phyloP scores from a whole-genome alignment of 2,329 filamentous ascomycete genomes.

The Zarea fungicola region DNA sequence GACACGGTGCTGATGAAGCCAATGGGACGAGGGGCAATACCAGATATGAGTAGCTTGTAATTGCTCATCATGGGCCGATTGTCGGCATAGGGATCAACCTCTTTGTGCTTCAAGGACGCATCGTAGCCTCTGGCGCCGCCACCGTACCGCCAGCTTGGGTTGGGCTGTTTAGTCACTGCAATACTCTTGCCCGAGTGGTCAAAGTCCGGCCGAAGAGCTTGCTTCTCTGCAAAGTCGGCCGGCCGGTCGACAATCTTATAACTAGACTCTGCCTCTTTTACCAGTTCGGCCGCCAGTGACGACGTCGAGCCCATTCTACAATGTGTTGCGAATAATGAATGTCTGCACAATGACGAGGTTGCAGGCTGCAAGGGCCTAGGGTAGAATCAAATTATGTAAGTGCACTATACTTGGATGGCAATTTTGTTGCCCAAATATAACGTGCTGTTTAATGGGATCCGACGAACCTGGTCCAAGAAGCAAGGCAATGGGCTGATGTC shows the following conservation, averaged over 20 bases:
- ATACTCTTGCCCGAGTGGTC: conserved; percentile 19
- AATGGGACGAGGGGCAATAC: conserved; percentile 74
- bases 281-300: conserved; percentile 1
- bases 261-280: conserved; percentile 13
- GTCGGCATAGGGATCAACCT: conserved; percentile 72
- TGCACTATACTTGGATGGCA: conserved; percentile 7
- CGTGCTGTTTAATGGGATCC: conserved; percentile 1
- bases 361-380: neutral
- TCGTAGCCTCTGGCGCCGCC: conserved; percentile 23
- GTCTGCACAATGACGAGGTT: neutral
- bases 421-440: too few species aligned
- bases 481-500: neutral
- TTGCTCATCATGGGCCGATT: conserved; percentile 65
- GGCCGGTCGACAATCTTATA: conserved; percentile 21
- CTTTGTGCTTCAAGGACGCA: conserved; percentile 48
- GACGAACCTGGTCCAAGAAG: conserved; percentile 2
- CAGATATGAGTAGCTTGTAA: conserved; percentile 81
- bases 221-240: conserved; percentile 20
- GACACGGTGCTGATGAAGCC: conserved; percentile 50
- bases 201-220: conserved; percentile 21
- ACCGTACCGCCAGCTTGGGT: conserved; percentile 47
- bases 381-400: too few species aligned
- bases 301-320: neutral
- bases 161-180: conserved; percentile 25
- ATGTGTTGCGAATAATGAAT: neutral